Evolutionary conservation across 2,329 filamentous ascomycete species (phyloP), one percentile per base, ranked within the genome.

Genomic region (Paraphoma sp.): DNA sequence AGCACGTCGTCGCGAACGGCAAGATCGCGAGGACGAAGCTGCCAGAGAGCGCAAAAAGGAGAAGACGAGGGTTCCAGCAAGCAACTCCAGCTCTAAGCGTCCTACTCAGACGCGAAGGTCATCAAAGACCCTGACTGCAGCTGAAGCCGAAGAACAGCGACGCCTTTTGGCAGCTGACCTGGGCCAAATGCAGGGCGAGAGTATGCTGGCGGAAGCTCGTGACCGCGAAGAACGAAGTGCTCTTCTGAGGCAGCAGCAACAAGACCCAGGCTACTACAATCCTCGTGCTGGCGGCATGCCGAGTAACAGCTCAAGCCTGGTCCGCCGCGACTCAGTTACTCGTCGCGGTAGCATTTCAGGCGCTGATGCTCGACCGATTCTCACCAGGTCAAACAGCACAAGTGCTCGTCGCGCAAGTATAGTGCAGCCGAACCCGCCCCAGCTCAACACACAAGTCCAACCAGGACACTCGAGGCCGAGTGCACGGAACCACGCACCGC

Each of bases 171-270:
- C 58, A 2, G 67, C 67, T 7, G 69, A 69, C 2, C 23, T 58
- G 8, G 48, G 42, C 8, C 61, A 64, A 7, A 72, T 73, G 68
- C 58, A 60, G 12, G 45, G 48, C 1, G 71, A 74, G 45, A 65
- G 64, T 7, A 36, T 59, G 10, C 60, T 60, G 2, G 57, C 67
- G n/a, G 66, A 71, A 8, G 63, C 55, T 12, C 58, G 65, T 9
- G 70, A 73, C 17, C 64, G 63, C 6, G 70, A 71, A 36, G 71
- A 74, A 41, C 38, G 57, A 52, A 44, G 59, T 36, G 59, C 60
- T 4, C 17, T 51, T 7, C 51, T 69, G 2, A 51, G 57, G n/a
- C 55, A 64, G 30, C 64, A 68, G 47, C 72, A 73, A 45, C 53
- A 67, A 59, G 54, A 64, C 51, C 28, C 47, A 50, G 11, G 48